phyloP scores from a whole-genome alignment of 192 early-diverging fungal genomes.

The Lobosporangium transversale region DNA sequence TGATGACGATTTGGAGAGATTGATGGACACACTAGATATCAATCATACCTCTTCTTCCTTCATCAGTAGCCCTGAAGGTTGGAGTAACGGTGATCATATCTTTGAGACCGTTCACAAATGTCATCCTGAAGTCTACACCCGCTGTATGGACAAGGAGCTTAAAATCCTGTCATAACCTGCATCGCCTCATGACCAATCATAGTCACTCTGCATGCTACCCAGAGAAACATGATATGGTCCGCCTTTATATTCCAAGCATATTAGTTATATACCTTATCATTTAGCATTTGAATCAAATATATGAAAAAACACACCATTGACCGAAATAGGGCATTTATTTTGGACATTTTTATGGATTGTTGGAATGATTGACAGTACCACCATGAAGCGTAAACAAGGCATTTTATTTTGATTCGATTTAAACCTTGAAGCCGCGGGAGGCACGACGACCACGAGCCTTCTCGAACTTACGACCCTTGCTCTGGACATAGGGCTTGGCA shows the following conservation, averaged over 20 bases:
- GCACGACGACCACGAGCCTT: constrained; percentile 98
- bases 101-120: constrained; percentile 46
- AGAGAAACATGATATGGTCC: no score
- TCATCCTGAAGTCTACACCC: constrained; percentile 37
- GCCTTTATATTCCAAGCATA: no score
- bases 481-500: constrained; percentile 88
- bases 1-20: constrained; percentile 16
- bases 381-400: constrained; percentile 2
- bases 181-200: no score
- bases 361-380: constrained; percentile 29
- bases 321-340: constrained; percentile 33
- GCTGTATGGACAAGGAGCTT: constrained; percentile 29
- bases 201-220: neutral
- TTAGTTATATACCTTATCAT: no score
- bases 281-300: no score
- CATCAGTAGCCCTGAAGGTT: neutral
- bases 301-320: no score
- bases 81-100: constrained; percentile 43
- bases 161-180: no score
- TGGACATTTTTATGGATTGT: constrained; percentile 25
- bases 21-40: constrained; percentile 11
- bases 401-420: no score
- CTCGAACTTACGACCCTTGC: constrained; percentile 99
- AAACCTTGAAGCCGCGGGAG: constrained; percentile 97
- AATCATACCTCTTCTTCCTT: neutral